These are phyloP conservation scores for Neopestalotiopsis rosae DNA, from an alignment of 2,329 filamentous ascomycete genomes.

Conservation along the genomic window DNA sequence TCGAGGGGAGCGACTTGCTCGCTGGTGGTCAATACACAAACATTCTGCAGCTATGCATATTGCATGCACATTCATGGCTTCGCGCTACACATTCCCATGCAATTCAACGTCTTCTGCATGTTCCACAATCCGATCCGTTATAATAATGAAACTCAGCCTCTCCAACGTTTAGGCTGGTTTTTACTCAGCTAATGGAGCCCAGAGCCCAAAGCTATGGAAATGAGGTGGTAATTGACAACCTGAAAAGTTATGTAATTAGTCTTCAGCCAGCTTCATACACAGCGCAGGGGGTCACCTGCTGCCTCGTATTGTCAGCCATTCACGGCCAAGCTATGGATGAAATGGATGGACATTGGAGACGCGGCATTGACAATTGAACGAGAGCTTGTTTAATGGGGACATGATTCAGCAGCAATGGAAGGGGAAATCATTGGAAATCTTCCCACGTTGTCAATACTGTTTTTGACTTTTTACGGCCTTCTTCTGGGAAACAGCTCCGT, in stretches of 20 bases:
- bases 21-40: neutral
- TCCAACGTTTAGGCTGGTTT: too few relatives aligned
- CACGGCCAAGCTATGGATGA: neutral
- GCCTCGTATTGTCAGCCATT: neutral
- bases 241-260: neutral
- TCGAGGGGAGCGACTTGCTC: neutral
- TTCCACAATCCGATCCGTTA: slow-evolving; percentile 6
- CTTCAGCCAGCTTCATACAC: neutral
- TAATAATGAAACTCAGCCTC: neutral
- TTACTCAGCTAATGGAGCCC: neutral
- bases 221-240: neutral
- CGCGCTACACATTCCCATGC: too few relatives aligned
- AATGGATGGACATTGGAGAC: neutral
- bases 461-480: neutral
- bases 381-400: too few relatives aligned
- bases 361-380: neutral
- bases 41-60: neutral
- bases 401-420: neutral
- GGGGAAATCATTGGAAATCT: too few relatives aligned
- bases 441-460: too few relatives aligned
- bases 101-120: neutral
- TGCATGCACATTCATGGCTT: too few relatives aligned
- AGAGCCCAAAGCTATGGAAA: neutral
- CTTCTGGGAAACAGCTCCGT: neutral
- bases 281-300: neutral